A percentile compares a stretch with the other conserved stretches of the same genome.
Conservation (phyloP, 2,329 filamentous ascomycete species). For the Phialophora chinensis region DNA sequence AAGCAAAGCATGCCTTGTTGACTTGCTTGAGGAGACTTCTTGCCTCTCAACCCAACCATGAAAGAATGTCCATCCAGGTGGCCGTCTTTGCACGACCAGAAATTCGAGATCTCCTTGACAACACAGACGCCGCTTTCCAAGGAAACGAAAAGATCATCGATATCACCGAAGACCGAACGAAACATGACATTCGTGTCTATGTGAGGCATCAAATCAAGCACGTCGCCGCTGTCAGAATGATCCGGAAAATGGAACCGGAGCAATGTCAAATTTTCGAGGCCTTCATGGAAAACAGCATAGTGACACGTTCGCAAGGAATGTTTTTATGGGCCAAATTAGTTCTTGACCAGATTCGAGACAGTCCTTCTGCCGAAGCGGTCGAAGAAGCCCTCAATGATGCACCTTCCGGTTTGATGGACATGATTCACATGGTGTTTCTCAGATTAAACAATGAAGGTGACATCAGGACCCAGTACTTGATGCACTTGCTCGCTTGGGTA, state of each 20-base stretch:
- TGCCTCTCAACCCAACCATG: constrained; percentile 1
- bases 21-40: constrained; percentile 16
- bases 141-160: constrained; percentile 24
- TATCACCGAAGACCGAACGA: constrained; percentile 16
- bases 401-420: constrained; percentile 14
- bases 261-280: constrained; percentile 7
- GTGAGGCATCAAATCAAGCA: constrained; percentile 10
- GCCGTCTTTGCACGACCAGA: constrained; percentile 24
- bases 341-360: constrained; percentile 13
- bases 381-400: constrained; percentile 17
- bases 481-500: constrained; percentile 16
- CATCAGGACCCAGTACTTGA: constrained; percentile 11
- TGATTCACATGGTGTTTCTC: constrained; percentile 15
- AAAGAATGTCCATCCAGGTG: constrained; percentile 13
- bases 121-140: constrained; percentile 7
- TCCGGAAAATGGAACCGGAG: constrained; percentile 11
- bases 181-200: constrained; percentile 16
- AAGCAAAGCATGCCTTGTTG: constrained; percentile 11
- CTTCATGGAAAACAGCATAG: constrained; percentile 20
- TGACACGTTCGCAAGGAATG: constrained; percentile 19
- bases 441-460: constrained; percentile 11
- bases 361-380: constrained; percentile 10
- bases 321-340: constrained; percentile 19
- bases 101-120: constrained; percentile 12
- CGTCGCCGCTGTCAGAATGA: constrained; percentile 13